Conservation (phyloP, 1,284 basidiomycete genomes). For the Ustilago xerochloae region DNA sequence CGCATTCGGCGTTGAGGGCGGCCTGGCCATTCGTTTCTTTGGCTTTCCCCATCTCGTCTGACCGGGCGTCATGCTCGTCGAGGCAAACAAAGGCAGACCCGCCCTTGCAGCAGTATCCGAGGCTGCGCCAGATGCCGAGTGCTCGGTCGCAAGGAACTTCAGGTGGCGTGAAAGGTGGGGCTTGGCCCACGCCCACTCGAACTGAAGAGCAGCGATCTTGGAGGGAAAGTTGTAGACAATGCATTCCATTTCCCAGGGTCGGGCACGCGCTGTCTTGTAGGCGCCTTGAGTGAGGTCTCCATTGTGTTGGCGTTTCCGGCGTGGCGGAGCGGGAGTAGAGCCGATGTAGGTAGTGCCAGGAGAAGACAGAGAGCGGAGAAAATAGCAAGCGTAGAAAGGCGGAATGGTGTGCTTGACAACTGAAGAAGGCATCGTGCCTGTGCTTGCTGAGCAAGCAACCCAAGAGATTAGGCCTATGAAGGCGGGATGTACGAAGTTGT, state of each 20-base stretch:
- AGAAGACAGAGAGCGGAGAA: slow-evolving; percentile 73
- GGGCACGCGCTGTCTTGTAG: slow-evolving; percentile 76
- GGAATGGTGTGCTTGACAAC: slow-evolving; percentile 75
- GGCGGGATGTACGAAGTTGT: too few species aligned
- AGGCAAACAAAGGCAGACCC: slow-evolving; percentile 49
- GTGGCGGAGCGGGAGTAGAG: slow-evolving; percentile 82
- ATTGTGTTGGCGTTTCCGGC: slow-evolving; percentile 86
- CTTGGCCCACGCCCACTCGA: slow-evolving; percentile 94
- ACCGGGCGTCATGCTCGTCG: slow-evolving; percentile 34
- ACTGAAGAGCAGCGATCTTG: slow-evolving; percentile 82
- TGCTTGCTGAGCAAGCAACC: not conserved
- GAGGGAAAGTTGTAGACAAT: slow-evolving; percentile 89
- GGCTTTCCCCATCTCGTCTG: slow-evolving; percentile 30
- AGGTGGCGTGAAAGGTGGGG: slow-evolving; percentile 71
- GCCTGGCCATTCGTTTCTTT: slow-evolving; percentile 19
- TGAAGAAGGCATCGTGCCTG: slow-evolving; percentile 43
- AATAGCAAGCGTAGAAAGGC: slow-evolving; percentile 87
- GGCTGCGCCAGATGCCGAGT: not conserved
- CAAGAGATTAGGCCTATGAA: not conserved
- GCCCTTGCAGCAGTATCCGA: slow-evolving; percentile 5
- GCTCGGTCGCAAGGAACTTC: slow-evolving; percentile 37
- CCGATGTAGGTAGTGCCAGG: slow-evolving; percentile 76
- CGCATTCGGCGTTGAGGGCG: slow-evolving; percentile 51
- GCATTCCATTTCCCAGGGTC: slow-evolving; percentile 91
- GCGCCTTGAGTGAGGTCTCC: slow-evolving; percentile 82